Conservation (phyloP, 1,139 yeast species). For the Taphrina flavorubra region DNA sequence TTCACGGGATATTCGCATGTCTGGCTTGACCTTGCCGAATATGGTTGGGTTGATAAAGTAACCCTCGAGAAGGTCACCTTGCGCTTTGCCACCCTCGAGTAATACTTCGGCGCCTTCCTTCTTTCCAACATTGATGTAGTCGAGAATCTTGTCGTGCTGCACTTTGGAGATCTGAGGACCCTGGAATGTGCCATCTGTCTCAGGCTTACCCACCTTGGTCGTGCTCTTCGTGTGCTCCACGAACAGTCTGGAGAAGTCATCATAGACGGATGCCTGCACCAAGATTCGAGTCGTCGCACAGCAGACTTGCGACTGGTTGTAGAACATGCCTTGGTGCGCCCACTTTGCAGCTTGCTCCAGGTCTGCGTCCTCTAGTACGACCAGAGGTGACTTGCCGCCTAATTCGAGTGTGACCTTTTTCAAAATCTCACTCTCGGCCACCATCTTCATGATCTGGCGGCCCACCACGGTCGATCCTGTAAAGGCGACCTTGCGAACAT, state of each 20-base stretch:
- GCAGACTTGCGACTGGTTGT: constrained; percentile 81
- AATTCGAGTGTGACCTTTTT: constrained; percentile 84
- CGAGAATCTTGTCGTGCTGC: constrained; percentile 75
- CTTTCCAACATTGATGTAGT: constrained; percentile 73
- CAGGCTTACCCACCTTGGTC: constrained; percentile 62
- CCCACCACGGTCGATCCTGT: constrained; percentile 91
- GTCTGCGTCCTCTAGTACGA: constrained; percentile 84
- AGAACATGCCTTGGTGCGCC: constrained; percentile 71
- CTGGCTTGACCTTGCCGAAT: constrained; percentile 70
- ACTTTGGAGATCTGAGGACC: constrained; percentile 80
- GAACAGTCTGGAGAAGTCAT: constrained; percentile 61
- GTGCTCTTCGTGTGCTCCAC: constrained; percentile 61
- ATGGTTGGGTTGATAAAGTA: constrained; percentile 80
- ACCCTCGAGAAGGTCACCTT: constrained; percentile 58
- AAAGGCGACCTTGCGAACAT: constrained; percentile 76
- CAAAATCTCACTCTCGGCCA: constrained; percentile 59
- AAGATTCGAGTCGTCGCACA: constrained; percentile 79
- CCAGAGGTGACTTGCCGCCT: constrained; percentile 93
- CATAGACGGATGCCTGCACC: constrained; percentile 68
- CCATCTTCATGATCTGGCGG: constrained; percentile 74
- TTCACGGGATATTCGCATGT: constrained; percentile 73
- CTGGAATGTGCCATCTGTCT: constrained; percentile 64
- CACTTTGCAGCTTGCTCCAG: constrained; percentile 76
- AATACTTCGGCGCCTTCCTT: constrained; percentile 72
- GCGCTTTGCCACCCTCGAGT: constrained; percentile 65